Conservation (phyloP, 2,329 filamentous ascomycete species). For the Periglandula ipomoeae region DNA sequence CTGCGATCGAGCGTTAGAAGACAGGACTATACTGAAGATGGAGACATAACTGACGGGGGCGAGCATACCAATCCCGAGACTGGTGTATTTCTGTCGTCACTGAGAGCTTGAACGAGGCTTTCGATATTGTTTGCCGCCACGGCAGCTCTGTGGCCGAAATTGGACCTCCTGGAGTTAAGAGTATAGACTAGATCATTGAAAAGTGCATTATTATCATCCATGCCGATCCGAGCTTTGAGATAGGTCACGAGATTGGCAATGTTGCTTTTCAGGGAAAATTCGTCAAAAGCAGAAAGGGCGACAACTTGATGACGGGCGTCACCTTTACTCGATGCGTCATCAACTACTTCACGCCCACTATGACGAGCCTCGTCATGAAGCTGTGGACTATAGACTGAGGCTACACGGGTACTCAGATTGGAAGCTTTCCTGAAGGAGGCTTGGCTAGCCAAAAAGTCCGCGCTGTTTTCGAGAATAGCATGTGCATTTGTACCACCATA, state of each 20-base stretch:
- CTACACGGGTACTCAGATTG: conserved; percentile 15
- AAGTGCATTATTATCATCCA: conserved; percentile 32
- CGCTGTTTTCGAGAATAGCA: conserved; percentile 24
- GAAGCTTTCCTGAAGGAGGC: no score
- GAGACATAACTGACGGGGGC: no score
- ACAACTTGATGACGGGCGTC: no score
- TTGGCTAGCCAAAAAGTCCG: not conserved
- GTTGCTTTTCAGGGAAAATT: conserved; percentile 20
- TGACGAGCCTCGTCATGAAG: no score
- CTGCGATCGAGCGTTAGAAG: conserved; percentile 29
- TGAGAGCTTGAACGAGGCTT: no score
- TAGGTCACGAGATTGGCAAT: conserved; percentile 26
- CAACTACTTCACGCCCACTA: no score
- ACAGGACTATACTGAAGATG: conserved; percentile 27
- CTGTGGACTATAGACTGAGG: no score
- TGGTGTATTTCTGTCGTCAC: no score
- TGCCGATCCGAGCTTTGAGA: conserved; percentile 32
- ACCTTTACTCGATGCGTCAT: no score
- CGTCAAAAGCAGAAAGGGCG: conserved; percentile 29
- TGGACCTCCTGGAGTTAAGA: conserved; percentile 33
- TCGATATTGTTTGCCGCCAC: no score
- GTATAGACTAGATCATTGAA: conserved; percentile 40
- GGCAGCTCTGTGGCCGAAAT: conserved; percentile 28
- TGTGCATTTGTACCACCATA: conserved; percentile 38
- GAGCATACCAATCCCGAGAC: no score